A percentile compares a stretch with the other conserved stretches of the same genome.
Conservation (phyloP, 164 flowering plant species). For the Annona squamosa region DNA sequence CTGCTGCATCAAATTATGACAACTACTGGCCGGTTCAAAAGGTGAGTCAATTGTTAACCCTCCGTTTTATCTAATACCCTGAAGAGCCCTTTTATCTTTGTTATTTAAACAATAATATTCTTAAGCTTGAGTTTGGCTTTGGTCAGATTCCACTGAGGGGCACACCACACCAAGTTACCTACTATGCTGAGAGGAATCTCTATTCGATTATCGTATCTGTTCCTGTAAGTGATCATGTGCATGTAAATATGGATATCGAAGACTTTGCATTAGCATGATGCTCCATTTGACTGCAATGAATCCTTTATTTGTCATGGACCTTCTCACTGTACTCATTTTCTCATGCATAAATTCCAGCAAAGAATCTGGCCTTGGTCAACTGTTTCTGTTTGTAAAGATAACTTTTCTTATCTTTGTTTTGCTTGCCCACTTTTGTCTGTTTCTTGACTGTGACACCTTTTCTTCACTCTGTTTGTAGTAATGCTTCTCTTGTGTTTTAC, state of each 20-base stretch:
- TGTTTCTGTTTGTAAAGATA: too few relatives aligned
- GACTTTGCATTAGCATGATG: not conserved
- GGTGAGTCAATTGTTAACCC: slow-evolving; percentile 28
- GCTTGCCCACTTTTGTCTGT: not conserved
- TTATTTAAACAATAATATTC: not conserved
- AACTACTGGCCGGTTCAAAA: slow-evolving; percentile 99
- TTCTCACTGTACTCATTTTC: not conserved
- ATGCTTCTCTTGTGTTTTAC: not conserved
- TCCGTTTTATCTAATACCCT: not conserved
- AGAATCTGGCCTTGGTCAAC: not conserved
- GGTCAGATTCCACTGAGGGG: slow-evolving; percentile 80
- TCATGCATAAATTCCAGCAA: not conserved
- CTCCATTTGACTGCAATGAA: too few relatives aligned
- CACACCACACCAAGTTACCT: slow-evolving; percentile 98
- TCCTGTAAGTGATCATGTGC: slow-evolving; percentile 58
- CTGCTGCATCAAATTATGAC: slow-evolving; percentile 65
- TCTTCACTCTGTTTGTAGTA: too few relatives aligned
- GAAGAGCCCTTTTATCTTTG: not conserved
- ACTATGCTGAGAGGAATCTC: slow-evolving; percentile 85
- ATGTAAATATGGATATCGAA: not conserved
- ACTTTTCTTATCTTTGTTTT: too few relatives aligned
- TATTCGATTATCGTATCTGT: slow-evolving; percentile 87
- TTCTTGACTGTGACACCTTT: not conserved
- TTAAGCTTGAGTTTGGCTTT: slow-evolving; percentile 5
- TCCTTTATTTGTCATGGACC: too few relatives aligned